These are phyloP conservation scores for Chaetomium globosum DNA, from an alignment of 2,329 filamentous ascomycete genomes.

Conservation along the genomic window DNA sequence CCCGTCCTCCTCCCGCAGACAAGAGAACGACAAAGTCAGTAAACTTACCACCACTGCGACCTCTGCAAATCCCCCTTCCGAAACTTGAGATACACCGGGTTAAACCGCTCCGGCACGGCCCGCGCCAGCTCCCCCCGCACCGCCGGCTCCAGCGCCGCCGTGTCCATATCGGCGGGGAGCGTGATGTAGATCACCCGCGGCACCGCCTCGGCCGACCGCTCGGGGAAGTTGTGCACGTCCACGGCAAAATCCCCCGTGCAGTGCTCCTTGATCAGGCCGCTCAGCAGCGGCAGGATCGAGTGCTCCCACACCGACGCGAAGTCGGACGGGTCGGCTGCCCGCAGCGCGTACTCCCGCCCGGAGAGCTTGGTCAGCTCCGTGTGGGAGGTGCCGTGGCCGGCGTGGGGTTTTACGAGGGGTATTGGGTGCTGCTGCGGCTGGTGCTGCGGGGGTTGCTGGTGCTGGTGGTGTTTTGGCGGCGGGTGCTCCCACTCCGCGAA, in stretches of 20 bases:
- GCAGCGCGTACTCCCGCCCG: constrained; percentile 17
- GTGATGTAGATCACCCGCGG: constrained; percentile 29
- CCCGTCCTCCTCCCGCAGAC: too few species aligned
- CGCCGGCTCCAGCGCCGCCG: constrained; percentile 14
- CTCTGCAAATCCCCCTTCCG: constrained; percentile 17
- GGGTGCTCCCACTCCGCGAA: background rate
- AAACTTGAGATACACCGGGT: constrained; percentile 22
- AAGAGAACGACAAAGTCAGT: background rate
- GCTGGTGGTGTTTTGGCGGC: background rate
- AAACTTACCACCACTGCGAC: constrained; percentile 1
- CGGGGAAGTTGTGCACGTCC: constrained; percentile 31
- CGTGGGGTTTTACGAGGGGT: too few species aligned
- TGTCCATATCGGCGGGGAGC: constrained; percentile 2
- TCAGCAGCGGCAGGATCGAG: constrained; percentile 18
- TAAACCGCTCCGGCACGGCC: constrained; percentile 20
- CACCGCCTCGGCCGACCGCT: constrained; percentile 22
- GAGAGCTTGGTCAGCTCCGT: constrained; percentile 18
- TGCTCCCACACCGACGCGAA: constrained; percentile 28
- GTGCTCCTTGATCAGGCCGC: constrained; percentile 20
- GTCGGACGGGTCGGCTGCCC: constrained; percentile 18
- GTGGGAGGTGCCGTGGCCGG: constrained; percentile 3
- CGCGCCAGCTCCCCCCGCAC: constrained; percentile 11
- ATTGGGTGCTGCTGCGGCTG: background rate
- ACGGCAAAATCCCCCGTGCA: constrained; percentile 27
- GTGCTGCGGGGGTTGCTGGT: too few species aligned